Evolutionary conservation across 192 early-diverging fungal genomes (phyloP), one percentile per base, ranked within the genome.

Genomic region (Backusella parvicylindrica): DNA sequence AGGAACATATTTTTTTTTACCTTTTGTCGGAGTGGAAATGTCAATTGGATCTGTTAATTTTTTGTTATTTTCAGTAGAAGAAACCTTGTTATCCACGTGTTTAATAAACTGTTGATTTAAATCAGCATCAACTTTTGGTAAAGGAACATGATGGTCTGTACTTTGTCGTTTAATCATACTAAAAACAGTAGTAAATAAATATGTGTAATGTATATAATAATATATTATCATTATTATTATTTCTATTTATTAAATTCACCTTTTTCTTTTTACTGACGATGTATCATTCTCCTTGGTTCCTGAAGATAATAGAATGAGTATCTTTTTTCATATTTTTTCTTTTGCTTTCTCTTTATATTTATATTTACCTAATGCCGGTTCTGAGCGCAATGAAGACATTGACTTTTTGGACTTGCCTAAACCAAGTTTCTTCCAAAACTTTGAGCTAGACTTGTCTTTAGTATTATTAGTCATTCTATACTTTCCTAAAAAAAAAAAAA

Each of bases 71-170:
- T 47, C 43, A 47, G 16, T 18, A 47, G 11, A 26, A 60, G 53
- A 60, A 23, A 28, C 53, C 2, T 60, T 60, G 23, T 3, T 12
- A 12, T 60, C 53, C 53, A 60, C 53, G 53, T 60, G 53, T 60
- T 60, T 60, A 60, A 60, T 60, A 60, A 60, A 60, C 53, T 60
- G 53, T 60, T 60, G 53, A 60, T 60, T 60, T 60, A 60, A 60
- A 60, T 60, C 53, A 60, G 26, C 53, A 28, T 60, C 53, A 60
- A 13, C 53, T 60, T 60, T 60, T 60, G 53, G 53, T 60, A 60
- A 60, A 60, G 23, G 26, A 60, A 60, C 53, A 60, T 60, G 53
- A 60, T 60, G 53, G 53, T 60, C 53, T 60, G 53, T 60, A 60
- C 53, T 60, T 60, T 60, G 53, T 60, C 53, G 53, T 60, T 60